Evolutionary conservation across 1,284 basidiomycete genomes (phyloP).

Genomic region (Cystobasidium pallidum): DNA sequence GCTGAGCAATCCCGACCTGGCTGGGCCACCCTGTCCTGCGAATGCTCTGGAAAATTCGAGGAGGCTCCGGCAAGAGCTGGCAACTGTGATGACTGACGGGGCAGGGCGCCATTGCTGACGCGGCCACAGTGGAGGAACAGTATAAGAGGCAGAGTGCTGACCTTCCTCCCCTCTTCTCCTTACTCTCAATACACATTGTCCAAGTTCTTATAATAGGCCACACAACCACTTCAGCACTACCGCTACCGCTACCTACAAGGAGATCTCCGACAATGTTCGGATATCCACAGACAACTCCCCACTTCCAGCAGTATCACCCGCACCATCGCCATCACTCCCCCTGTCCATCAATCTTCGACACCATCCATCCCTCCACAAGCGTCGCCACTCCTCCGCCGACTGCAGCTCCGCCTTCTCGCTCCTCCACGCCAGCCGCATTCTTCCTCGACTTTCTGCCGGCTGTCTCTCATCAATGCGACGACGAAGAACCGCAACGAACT

Average conservation of each 20-base stretch:
- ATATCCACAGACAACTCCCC: not conserved
- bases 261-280: slow-evolving; percentile 9
- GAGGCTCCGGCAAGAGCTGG: not conserved
- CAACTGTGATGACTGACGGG: slow-evolving; percentile 15
- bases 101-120: slow-evolving; percentile 3
- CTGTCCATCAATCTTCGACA: not conserved
- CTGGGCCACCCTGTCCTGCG: not conserved
- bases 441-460: slow-evolving; percentile 6
- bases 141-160: slow-evolving; percentile 12
- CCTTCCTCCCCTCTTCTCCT: slow-evolving; percentile 4
- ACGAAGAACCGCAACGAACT: not conserved
- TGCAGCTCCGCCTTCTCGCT: not conserved
- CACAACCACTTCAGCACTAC: too few relatives aligned
- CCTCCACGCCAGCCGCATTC: not conserved
- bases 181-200: not conserved
- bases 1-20: slow-evolving; percentile 3
- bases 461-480: not conserved
- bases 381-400: not conserved
- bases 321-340: not conserved
- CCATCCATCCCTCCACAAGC: not conserved
- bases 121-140: not conserved
- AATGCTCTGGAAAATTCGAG: slow-evolving; percentile 17
- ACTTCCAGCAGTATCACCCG: slow-evolving; percentile 10
- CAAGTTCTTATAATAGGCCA: not conserved
- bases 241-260: too few relatives aligned